Base-by-base conservation (phyloP, 164 flowering plant species). In the Magnolia changhungtana region DNA sequence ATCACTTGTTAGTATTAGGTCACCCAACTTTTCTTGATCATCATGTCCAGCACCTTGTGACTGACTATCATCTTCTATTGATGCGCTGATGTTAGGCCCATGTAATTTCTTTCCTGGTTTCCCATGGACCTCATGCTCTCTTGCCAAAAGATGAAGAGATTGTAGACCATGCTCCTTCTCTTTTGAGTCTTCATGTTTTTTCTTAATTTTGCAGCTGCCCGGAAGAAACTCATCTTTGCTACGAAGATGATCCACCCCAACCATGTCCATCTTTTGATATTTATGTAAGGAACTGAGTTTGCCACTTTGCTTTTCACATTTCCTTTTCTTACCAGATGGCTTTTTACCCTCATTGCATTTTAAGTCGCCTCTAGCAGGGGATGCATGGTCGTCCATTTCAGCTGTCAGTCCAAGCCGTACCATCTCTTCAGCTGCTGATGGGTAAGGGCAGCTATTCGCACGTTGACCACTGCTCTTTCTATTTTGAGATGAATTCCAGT, bases 381-480 rank as follows among this genome's bases (percentile, higher is more conserved):
- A 73, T 68, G 77, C 23, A 8, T 70, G 70, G 24, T 16, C 75
- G 66, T 63, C 81, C 31, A 59, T 78, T 73, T 84, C 90, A 81
- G 27, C 79, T 80, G 79, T 87, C 79, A 92, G 78, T 21, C 97
- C 95, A 77, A 93, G 91, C 37, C 97, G 86, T 59, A 76, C 72
- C 85, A 79, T 89, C 84, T 96, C 99, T 82, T 96, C 99, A 69
- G 75, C 76, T 58, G 83, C 93, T 24, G 98, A 94, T 21, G 98
- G 99, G 74, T 94, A 94, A 70, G 99, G 99, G 80, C 99, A 94
- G 80, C 85, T 87, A 80, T 87, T 90, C 50, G 80, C 80, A 76
- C 84, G 74, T 69, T 76, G 84, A 58, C 89, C 95, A 70, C 79
- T 78, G 76, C 51, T 78, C 72, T 71, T 81, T 2, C 18, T 58